Base-by-base conservation (phyloP, 768 basidiomycete species). In the Russula emetica region DNA sequence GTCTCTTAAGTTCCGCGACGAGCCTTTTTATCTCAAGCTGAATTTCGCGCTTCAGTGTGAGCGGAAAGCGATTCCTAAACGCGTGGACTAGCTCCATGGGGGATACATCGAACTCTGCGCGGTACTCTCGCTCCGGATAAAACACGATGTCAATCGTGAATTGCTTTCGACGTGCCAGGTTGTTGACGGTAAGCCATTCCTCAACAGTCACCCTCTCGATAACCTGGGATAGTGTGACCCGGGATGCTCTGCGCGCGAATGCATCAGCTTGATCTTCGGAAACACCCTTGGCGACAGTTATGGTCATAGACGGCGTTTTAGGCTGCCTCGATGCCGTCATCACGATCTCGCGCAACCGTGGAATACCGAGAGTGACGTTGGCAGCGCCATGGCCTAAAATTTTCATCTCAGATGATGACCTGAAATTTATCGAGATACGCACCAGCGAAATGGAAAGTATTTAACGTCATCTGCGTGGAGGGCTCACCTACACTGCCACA, bases 371-470 rank as follows among this genome's bases (percentile, higher is more conserved):
- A 0, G 97, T 99, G 65, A 99, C 97, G 74, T 99, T 99, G 47
- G 97, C 97, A 63, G 97, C 97, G 76, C 97, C 96, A 72, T 98
- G 97, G 67, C 96, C 93, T 94, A 40, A 18, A 28, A 60, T 50
- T 38, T n/a, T 45, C 40, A 56, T 58, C 44, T n/a, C 58, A 58
- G 53, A 50, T 49, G 44, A 51, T 70, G 42, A 64, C 3, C 14
- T n/a, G 9, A 52, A 47, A 20, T 22, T 50, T 24, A 50, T 38
- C 24, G 40, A 32, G 63, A 66, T 42, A 71, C 82, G 70, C 74
- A 86, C 94, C 96, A 69, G 97, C 97, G 71, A 99, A 95, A 79
- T 99, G 97, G 85, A 99, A 99, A 14, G 97, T 99, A 74, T 99
- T 99, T 67, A 99, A 78, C 10, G 97, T 99, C 97, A 99, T 99